phyloP scores from a whole-genome alignment of 2,329 filamentous ascomycete genomes.

The Rutstroemia sp. region DNA sequence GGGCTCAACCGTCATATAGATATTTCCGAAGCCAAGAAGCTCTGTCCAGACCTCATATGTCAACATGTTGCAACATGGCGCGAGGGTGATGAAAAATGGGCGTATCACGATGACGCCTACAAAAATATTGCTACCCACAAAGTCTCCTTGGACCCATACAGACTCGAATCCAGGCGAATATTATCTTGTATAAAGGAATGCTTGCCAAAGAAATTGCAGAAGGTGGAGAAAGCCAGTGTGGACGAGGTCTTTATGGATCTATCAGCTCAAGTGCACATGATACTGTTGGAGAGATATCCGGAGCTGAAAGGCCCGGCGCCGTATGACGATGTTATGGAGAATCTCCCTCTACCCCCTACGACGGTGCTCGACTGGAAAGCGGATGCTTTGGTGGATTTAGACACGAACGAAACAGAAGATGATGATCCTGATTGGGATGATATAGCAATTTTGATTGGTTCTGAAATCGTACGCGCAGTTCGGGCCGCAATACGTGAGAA shows the following conservation, averaged over 20 bases:
- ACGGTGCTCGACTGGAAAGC: constrained; percentile 76
- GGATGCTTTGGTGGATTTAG: constrained; percentile 74
- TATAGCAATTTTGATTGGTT: constrained; percentile 75
- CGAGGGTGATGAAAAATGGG: constrained; percentile 87
- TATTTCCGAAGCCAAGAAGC: constrained; percentile 72
- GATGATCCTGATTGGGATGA: constrained; percentile 95
- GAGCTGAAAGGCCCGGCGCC: constrained; percentile 62
- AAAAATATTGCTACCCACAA: constrained; percentile 81
- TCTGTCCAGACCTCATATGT: constrained; percentile 75
- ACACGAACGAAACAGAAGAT: constrained; percentile 63
- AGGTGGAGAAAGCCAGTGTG: constrained; percentile 87
- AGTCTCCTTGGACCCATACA: constrained; percentile 88
- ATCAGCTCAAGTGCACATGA: constrained; percentile 71
- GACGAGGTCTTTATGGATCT: constrained; percentile 95
- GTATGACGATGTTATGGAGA: constrained; percentile 64
- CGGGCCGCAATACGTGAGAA: constrained; percentile 60
- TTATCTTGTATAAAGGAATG: constrained; percentile 68
- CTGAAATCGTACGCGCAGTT: constrained; percentile 77
- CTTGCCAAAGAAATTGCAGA: constrained; percentile 58
- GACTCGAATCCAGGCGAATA: constrained; percentile 77
- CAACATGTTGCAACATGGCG: constrained; percentile 96
- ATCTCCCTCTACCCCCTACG: constrained; percentile 63
- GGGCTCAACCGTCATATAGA: constrained; percentile 76
- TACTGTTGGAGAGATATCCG: constrained; percentile 69
- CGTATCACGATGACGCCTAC: constrained; percentile 75